These are phyloP conservation scores for Barnettozyma hawaiiensis DNA, from an alignment of 1,139 yeast species.

Conservation along the genomic window DNA sequence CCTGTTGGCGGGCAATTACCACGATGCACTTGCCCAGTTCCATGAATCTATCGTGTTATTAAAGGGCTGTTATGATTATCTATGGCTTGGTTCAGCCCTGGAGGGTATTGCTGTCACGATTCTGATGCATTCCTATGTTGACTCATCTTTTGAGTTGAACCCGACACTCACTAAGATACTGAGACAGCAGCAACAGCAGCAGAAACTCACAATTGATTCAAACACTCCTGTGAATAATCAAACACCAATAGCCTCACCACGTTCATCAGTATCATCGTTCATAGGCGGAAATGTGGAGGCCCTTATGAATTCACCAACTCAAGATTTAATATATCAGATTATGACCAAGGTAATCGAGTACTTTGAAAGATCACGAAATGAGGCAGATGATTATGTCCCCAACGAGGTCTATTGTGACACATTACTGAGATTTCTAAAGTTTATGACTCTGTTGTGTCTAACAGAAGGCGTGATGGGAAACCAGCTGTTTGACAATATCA, in stretches of 20 bases:
- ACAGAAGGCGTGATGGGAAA: conserved; percentile 44
- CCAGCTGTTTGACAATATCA: conserved; percentile 37
- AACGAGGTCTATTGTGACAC: conserved; percentile 75
- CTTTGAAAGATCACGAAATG: conserved; percentile 55
- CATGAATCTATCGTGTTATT: conserved; percentile 63
- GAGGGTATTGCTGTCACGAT: conserved; percentile 74
- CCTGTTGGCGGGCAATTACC: conserved; percentile 71
- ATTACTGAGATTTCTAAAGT: conserved; percentile 55
- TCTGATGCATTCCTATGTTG: conserved; percentile 53
- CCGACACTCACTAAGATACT: conserved; percentile 33
- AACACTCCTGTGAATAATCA: conserved; percentile 14
- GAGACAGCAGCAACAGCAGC: conserved; percentile 12
- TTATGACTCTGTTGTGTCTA: conserved; percentile 50
- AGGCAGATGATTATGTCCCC: conserved; percentile 74
- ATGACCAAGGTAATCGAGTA: conserved; percentile 46
- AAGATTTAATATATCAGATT: conserved; percentile 49
- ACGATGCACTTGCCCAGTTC: conserved; percentile 65
- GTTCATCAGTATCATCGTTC: conserved; percentile 33
- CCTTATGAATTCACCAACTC: conserved; percentile 25
- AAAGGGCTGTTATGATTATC: conserved; percentile 60
- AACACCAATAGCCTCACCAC: conserved; percentile 35
- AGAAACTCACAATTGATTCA: conserved; percentile 3
- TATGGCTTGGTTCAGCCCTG: conserved; percentile 85
- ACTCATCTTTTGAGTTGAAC: conserved; percentile 58
- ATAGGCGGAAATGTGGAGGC: conserved; percentile 17